Conservation (phyloP, 148 eudicot species). For the Silene uniflora region DNA sequence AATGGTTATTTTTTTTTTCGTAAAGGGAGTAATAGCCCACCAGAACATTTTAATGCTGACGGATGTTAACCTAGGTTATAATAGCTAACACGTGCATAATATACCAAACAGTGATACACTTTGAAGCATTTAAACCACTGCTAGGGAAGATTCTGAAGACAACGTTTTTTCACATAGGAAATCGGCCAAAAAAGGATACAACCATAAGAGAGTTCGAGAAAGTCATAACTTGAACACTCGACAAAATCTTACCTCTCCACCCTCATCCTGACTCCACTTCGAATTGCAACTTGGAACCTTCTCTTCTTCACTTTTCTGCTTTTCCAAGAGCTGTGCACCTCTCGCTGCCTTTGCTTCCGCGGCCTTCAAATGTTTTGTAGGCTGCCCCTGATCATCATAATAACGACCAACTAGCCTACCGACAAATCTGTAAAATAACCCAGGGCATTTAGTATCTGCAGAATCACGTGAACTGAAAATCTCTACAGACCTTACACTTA, state of each 20-base stretch:
- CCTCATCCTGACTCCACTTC: constrained; percentile 84
- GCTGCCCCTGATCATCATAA: constrained; percentile 59
- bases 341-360: constrained; percentile 94
- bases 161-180: background rate
- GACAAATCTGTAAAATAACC: constrained; percentile 44
- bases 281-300: constrained; percentile 79
- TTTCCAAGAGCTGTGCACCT: constrained; percentile 88
- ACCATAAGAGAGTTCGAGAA: constrained; percentile 8
- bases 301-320: constrained; percentile 76
- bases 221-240: background rate
- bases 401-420: constrained; percentile 86
- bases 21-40: no score
- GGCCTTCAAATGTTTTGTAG: constrained; percentile 81
- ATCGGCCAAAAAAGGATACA: background rate
- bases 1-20: no score
- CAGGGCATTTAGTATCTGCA: background rate
- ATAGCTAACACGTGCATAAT: background rate
- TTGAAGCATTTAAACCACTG: background rate
- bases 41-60: no score
- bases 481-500: background rate
- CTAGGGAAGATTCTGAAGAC: background rate
- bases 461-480: background rate
- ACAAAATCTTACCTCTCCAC: constrained; percentile 66
- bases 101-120: background rate
- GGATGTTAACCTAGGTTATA: no score